A percentile compares a stretch with the other conserved stretches of the same genome.
Conservation (phyloP, 2,329 filamentous ascomycete species). For the Aspergillus pseudoterreus region DNA sequence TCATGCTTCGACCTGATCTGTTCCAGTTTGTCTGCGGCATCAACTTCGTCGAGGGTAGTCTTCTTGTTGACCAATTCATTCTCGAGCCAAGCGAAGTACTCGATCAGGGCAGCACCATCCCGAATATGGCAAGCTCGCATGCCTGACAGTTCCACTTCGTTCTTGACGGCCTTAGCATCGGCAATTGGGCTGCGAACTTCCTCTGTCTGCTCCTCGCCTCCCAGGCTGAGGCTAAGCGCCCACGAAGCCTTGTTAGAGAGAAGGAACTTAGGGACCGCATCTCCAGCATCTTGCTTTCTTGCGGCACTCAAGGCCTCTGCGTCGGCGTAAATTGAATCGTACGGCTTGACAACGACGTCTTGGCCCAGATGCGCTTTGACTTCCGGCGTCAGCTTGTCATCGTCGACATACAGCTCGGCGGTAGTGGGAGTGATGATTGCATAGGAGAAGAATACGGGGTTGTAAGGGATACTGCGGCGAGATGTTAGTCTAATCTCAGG, state of each 20-base stretch:
- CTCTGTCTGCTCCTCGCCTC: conserved; percentile 80
- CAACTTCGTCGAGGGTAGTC: conserved; percentile 75
- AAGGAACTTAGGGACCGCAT: conserved; percentile 63
- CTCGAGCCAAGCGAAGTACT: conserved; percentile 97
- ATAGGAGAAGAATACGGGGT: conserved; percentile 98
- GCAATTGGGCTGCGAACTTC: conserved; percentile 82
- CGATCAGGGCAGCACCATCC: conserved; percentile 83
- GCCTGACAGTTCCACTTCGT: conserved; percentile 79
- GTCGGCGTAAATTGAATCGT: conserved; percentile 75
- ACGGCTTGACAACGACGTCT: conserved; percentile 73
- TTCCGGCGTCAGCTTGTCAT: conserved; percentile 68
- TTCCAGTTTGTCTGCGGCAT: conserved; percentile 88
- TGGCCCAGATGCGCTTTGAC: conserved; percentile 66
- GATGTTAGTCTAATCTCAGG: conserved; percentile 5
- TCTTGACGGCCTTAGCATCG: conserved; percentile 93
- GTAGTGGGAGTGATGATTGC: conserved; percentile 74
- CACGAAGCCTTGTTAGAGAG: conserved; percentile 89
- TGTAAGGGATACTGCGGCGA: conserved; percentile 72
- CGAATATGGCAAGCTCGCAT: conserved; percentile 94
- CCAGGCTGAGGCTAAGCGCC: conserved; percentile 82
- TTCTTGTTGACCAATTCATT: conserved; percentile 75
- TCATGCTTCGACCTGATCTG: conserved; percentile 56
- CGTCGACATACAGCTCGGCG: conserved; percentile 80
- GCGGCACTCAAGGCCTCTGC: conserved; percentile 60
- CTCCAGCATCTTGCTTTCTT: conserved; percentile 33